A percentile compares a stretch with the other conserved stretches of the same genome.
Conservation (phyloP, 1,284 basidiomycete species). For the Coniferiporia sulphurascens region DNA sequence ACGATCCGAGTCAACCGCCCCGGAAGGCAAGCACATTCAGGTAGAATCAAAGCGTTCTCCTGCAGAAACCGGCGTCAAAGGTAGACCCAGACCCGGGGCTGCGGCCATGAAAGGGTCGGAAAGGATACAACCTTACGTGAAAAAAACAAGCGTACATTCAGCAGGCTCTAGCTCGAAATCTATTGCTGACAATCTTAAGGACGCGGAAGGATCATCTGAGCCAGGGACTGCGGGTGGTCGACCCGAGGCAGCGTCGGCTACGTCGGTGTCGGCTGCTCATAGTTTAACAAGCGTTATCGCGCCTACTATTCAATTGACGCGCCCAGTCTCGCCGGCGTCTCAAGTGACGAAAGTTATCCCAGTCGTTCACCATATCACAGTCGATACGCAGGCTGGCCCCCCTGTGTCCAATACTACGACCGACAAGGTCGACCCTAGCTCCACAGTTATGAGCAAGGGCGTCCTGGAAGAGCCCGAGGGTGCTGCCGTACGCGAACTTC, state of each 20-base stretch:
- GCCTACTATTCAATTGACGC: not conserved
- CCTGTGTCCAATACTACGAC: not conserved
- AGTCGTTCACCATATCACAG: not conserved
- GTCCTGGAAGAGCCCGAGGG: not conserved
- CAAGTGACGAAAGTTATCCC: not conserved
- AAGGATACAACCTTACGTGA: not conserved
- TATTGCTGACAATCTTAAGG: not conserved
- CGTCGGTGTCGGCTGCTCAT: not conserved
- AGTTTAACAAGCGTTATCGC: not conserved
- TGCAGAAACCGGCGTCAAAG: not conserved
- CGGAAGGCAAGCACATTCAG: not conserved
- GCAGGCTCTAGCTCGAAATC: not conserved
- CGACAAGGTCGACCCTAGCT: not conserved
- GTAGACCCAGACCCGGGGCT: not conserved
- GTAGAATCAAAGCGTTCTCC: not conserved
- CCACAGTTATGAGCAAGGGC: not conserved
- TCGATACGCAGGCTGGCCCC: not conserved
- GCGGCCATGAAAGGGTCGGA: not conserved
- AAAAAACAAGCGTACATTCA: not conserved
- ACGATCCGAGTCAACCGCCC: not conserved
- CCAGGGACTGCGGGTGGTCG: not conserved
- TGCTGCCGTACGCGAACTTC: not conserved
- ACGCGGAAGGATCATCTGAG: not conserved
- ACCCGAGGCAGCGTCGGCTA: not conserved
- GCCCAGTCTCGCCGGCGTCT: not conserved